These are phyloP conservation scores for Saccharomyces pastorianus DNA, from an alignment of 1,139 yeast genomes.

Conservation along the genomic window DNA sequence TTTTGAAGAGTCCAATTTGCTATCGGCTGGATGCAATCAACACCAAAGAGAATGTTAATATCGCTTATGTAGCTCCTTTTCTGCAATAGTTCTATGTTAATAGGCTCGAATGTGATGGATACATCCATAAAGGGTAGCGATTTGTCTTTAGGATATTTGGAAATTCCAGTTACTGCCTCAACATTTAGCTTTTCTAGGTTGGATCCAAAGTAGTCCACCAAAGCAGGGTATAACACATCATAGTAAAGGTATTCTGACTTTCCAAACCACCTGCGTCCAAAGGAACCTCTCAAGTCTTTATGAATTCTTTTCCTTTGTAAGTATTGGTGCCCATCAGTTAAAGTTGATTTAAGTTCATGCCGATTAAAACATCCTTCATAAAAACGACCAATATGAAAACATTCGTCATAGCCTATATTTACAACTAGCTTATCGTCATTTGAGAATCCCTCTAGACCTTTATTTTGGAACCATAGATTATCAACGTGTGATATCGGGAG, in stretches of 20 bases:
- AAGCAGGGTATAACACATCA: conserved; percentile 10
- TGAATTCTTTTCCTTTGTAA: conserved; percentile 8
- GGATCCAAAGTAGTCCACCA: neutral
- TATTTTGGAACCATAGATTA: neutral
- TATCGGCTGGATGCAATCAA: conserved; percentile 69
- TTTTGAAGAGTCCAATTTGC: conserved; percentile 52
- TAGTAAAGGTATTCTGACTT: conserved; percentile 19
- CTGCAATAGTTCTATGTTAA: neutral
- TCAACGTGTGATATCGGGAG: neutral
- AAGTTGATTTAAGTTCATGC: neutral
- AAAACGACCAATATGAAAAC: conserved; percentile 16
- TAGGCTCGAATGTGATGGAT: neutral
- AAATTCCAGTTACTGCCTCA: neutral
- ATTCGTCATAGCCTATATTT: conserved; percentile 16
- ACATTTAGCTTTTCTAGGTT: neutral
- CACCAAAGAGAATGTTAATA: conserved; percentile 65
- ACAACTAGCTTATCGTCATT: conserved; percentile 8
- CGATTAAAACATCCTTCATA: conserved; percentile 1
- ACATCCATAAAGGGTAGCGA: neutral
- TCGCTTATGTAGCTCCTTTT: conserved; percentile 21
- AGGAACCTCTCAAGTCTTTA: conserved; percentile 21
- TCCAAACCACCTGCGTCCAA: conserved; percentile 17
- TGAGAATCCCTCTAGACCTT: conserved; percentile 3
- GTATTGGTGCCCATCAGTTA: neutral
- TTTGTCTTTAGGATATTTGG: neutral